Conservation (phyloP, 2,329 filamentous ascomycete genomes). For the Fusarium chaquense region DNA sequence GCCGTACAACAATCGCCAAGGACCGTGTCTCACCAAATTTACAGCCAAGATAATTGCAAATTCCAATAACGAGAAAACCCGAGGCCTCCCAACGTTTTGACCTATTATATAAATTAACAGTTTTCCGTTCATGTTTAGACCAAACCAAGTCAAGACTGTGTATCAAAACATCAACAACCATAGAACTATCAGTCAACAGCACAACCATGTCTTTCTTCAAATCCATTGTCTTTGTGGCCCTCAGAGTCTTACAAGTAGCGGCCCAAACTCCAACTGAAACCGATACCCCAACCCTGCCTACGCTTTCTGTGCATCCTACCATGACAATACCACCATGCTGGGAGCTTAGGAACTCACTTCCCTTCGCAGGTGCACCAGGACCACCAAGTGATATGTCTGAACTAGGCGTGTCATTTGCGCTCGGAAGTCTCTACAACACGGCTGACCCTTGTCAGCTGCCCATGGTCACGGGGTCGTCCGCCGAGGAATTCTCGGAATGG, state of each 20-base stretch:
- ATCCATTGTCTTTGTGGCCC: not conserved
- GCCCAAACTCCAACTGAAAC: slow-evolving; percentile 2
- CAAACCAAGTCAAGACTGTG: not conserved
- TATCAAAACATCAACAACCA: not conserved
- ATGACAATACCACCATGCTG: not conserved
- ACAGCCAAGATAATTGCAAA: not conserved
- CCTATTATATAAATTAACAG: not conserved
- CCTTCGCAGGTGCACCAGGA: not conserved
- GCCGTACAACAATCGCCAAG: not conserved
- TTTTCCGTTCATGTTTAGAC: not conserved
- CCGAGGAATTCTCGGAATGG: not conserved
- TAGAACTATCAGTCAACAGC: not conserved
- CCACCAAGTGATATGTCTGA: slow-evolving; percentile 7
- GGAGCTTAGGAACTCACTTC: not conserved
- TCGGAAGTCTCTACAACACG: slow-evolving; percentile 5
- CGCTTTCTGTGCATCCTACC: not conserved
- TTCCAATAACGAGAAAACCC: not conserved
- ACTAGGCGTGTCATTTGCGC: slow-evolving; percentile 2
- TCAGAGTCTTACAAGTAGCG: not conserved
- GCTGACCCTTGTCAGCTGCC: slow-evolving; percentile 10
- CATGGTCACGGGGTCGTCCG: not conserved
- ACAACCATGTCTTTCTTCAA: not conserved
- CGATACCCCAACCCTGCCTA: not conserved
- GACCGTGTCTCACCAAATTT: not conserved
- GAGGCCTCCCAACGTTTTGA: not conserved